Percentiles rank a stretch among this genome's conserved stretches.
These are phyloP conservation scores for Neofusicoccum laricinum DNA, from an alignment of 2,329 filamentous ascomycete genomes.

Conservation along the genomic window DNA sequence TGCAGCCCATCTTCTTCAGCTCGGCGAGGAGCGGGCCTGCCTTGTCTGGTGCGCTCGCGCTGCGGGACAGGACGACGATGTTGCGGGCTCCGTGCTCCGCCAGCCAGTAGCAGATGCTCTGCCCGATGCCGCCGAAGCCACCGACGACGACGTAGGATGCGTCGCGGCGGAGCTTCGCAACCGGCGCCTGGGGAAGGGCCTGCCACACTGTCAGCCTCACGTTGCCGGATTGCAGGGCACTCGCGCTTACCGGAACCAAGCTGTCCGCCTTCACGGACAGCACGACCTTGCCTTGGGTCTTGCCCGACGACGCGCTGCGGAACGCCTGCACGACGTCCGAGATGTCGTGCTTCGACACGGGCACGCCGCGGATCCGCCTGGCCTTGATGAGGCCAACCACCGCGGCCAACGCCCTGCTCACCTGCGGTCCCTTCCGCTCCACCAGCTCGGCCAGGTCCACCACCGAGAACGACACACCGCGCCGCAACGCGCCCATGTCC, in stretches of 20 bases:
- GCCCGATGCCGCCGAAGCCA: conserved; percentile 28
- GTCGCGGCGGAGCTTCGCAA: conserved; percentile 17
- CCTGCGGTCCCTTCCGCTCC: not conserved
- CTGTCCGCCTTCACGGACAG: conserved; percentile 22
- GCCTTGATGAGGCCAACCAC: not conserved
- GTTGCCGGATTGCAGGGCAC: too few species aligned
- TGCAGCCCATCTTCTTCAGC: not conserved
- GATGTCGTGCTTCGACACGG: conserved; percentile 17
- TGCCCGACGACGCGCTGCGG: conserved; percentile 17
- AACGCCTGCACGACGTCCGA: conserved; percentile 20
- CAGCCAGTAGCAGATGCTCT: conserved; percentile 26
- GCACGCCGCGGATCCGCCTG: not conserved
- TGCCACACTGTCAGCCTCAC: not conserved
- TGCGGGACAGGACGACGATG: conserved; percentile 24
- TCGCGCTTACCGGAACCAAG: conserved; percentile 22
- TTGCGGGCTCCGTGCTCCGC: conserved; percentile 24
- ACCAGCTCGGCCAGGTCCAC: not conserved
- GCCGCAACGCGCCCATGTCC: conserved; percentile 15
- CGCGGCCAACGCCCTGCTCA: not conserved
- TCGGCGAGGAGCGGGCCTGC: not conserved
- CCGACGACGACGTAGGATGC: conserved; percentile 29
- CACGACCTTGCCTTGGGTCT: conserved; percentile 19
- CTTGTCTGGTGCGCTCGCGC: not conserved
- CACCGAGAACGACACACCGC: conserved; percentile 18
- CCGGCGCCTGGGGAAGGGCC: not conserved